Evolutionary conservation across 2,329 filamentous ascomycete genomes (phyloP).

Genomic region (Hirsutella rhossiliensis): DNA sequence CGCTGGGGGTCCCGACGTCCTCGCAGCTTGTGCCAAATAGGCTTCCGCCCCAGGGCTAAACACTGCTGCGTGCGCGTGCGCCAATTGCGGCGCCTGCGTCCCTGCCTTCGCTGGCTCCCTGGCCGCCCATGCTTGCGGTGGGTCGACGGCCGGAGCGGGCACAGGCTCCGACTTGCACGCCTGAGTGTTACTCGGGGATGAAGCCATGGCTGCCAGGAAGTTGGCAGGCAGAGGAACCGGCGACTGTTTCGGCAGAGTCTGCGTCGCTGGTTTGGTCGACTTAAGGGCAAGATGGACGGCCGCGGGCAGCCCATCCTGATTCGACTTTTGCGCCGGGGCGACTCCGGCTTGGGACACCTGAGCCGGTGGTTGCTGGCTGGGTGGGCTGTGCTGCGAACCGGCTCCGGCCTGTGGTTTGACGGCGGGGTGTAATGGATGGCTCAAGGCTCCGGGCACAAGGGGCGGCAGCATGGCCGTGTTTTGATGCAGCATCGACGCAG

Average conservation of each 20-base stretch:
- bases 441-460: neutral
- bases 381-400: neutral
- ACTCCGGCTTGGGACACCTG: slow-evolving; percentile 13
- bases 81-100: neutral
- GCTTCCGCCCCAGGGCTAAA: neutral
- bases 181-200: slow-evolving; percentile 10
- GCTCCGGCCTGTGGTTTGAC: neutral
- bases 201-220: slow-evolving; percentile 27
- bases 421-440: neutral
- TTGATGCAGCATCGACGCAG: slow-evolving; percentile 5
- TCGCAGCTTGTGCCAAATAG: neutral
- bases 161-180: neutral
- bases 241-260: slow-evolving; percentile 27
- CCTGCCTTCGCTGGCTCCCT: neutral
- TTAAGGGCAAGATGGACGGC: slow-evolving; percentile 10
- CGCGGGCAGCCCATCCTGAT: slow-evolving; percentile 19
- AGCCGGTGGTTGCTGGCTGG: neutral
- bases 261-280: slow-evolving; percentile 16
- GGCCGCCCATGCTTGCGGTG: neutral
- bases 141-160: neutral
- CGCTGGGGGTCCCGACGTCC: slow-evolving; percentile 12
- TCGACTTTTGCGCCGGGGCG: slow-evolving; percentile 13
- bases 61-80: neutral
- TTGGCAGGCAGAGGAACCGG: slow-evolving; percentile 31
- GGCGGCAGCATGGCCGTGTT: slow-evolving; percentile 5